These are phyloP conservation scores for Salvia sclarea DNA, from an alignment of 305 asterid species.

Conservation along the genomic window DNA sequence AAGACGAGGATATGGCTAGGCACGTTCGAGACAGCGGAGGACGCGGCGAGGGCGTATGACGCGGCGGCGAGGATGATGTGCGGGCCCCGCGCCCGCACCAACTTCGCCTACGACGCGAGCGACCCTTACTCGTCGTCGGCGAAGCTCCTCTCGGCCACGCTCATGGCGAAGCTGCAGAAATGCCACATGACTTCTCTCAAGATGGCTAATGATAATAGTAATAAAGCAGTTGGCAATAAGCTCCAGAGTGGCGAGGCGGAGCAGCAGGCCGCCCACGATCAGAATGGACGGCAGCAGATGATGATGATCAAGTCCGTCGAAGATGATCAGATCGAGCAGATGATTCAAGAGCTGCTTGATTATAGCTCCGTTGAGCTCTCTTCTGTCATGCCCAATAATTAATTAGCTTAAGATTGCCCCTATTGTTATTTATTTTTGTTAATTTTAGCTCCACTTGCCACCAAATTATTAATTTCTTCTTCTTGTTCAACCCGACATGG, in stretches of 20 bases:
- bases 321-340: conserved; percentile 81
- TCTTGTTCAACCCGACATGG: not conserved
- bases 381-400: conserved; percentile 44
- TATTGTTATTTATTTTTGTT: not conserved
- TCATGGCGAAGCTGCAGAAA: conserved; percentile 74
- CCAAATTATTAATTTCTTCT: conserved; percentile 7
- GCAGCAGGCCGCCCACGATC: conserved; percentile 20
- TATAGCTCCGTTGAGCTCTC: conserved; percentile 64
- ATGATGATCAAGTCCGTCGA: conserved; percentile 29
- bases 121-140: conserved; percentile 53
- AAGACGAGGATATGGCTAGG: conserved; percentile 93
- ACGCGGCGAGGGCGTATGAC: conserved; percentile 85
- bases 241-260: conserved; percentile 16
- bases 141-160: conserved; percentile 57
- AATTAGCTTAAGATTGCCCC: conserved; percentile 28
- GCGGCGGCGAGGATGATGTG: conserved; percentile 86
- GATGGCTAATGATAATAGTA: conserved; percentile 40
- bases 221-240: conserved; percentile 28
- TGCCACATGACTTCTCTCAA: conserved; percentile 62
- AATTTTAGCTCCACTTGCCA: not conserved
- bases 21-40: conserved; percentile 88
- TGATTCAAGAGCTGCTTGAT: conserved; percentile 89
- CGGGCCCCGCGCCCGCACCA: conserved; percentile 72
- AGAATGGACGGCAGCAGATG: conserved; percentile 32
- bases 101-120: conserved; percentile 46